Evolutionary conservation across 805 yeast species (phyloP).

Genomic region (Yarrowia sp.): DNA sequence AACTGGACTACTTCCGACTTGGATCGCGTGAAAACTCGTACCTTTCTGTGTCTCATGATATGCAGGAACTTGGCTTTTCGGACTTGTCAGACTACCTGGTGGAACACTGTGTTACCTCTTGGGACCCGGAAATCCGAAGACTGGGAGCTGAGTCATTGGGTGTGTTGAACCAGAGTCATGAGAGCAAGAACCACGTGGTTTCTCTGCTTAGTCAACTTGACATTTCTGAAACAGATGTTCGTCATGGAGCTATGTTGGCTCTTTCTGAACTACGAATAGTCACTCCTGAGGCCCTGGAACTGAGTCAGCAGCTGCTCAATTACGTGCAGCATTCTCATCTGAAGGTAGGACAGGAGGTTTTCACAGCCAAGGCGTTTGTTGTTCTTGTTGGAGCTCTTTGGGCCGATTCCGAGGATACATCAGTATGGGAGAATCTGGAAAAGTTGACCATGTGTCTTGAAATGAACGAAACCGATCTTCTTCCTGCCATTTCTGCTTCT

Average conservation of each 20-base stretch:
- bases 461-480: not conserved
- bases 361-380: not conserved
- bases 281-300: not conserved
- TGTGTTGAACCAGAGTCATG: not conserved
- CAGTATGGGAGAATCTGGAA: not conserved
- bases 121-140: conserved; percentile 45
- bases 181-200: not conserved
- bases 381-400: not conserved
- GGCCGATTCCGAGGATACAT: not conserved
- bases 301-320: not conserved
- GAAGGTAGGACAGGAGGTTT: not conserved
- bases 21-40: conserved; percentile 46
- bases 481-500: not conserved
- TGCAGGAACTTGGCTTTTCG: conserved; percentile 29
- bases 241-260: conserved; percentile 4
- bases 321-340: not conserved
- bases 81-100: conserved; percentile 37
- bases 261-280: not conserved
- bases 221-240: not conserved
- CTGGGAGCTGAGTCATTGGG: conserved; percentile 44
- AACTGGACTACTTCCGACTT: conserved; percentile 50
- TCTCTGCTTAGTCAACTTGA: not conserved
- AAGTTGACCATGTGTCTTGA: not conserved
- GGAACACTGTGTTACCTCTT: conserved; percentile 38
- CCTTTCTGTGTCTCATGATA: conserved; percentile 38